Base-by-base conservation (phyloP, 768 basidiomycete genomes). In the Suillus placidus region DNA sequence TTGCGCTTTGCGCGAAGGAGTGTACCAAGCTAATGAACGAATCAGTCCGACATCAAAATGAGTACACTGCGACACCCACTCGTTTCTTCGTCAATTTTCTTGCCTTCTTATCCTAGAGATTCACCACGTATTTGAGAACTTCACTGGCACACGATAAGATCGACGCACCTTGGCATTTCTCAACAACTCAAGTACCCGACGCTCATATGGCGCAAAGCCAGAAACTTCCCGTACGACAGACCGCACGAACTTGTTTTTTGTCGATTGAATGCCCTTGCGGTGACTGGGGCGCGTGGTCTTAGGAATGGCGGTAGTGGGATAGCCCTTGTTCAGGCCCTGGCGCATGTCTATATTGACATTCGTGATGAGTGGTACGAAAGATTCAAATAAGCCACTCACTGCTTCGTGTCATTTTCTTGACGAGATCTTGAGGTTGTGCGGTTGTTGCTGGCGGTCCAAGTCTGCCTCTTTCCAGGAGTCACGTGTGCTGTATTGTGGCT, bases 81-180 rank as follows among this genome's bases (percentile, higher is more conserved):
- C 95, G 90, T 86, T 97, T 98, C 90, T 99, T 99, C 73, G 95
- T 96, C 85, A 99, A 84, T 85, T 99, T 99, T 80, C 95, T 87
- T 66, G 97, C 97, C 83, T 97, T 98, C 89, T 99, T 99, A 80
- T 99, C 97, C 95, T 95, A 74, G 54, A 64, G 57, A 60, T 52
- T 16, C 16, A 18, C 56, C 10, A 9, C 42, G 35, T 38, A 60
- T 23, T 64, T 61, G 13, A 61, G 26, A 68, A 37, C 35, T 65
- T 30, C 3, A n/a, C 2, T 63, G n/a, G 14, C 4, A 10, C 20
- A 10, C 6, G 64, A 62, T 64, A n/a, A 26, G 35, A 32, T 60
- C 47, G 43, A 78, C 90, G 71, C 77, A 92, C 92, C 85, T 97
- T 97, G 69, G 94, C 95, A 88, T 97, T 98, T 81, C 96, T 89